These are phyloP conservation scores for Solanum chilense DNA, from an alignment of 257 asterid species.

Conservation along the genomic window DNA sequence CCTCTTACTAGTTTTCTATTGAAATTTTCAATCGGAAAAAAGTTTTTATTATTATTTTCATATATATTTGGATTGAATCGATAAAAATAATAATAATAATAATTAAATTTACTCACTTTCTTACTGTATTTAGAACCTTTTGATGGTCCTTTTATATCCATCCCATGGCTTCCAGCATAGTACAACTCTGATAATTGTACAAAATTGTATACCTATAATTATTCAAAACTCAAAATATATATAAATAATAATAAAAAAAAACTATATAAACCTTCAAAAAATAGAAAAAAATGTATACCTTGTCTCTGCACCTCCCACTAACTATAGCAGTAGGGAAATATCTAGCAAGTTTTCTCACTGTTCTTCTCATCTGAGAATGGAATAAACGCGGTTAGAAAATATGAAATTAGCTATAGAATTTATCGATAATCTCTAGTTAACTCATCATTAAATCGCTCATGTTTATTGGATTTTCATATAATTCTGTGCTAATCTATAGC, in stretches of 20 bases:
- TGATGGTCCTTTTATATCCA: slow-evolving; percentile 97
- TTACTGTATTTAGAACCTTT: slow-evolving; percentile 53
- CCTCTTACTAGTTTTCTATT: neutral
- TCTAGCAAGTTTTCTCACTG: slow-evolving; percentile 63
- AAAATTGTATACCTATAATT: slow-evolving; percentile 55
- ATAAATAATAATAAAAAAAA: neutral
- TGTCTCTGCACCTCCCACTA: slow-evolving; percentile 78
- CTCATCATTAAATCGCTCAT: neutral
- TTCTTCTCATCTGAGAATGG: slow-evolving; percentile 60
- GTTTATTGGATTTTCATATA: too few relatives aligned
- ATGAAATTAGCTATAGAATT: neutral
- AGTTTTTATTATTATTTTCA: too few relatives aligned
- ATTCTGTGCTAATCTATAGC: neutral
- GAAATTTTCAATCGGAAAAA: too few relatives aligned
- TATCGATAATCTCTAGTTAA: neutral
- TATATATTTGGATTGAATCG: neutral
- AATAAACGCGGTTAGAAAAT: neutral
- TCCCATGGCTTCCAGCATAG: slow-evolving; percentile 99
- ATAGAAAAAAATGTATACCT: slow-evolving; percentile 21
- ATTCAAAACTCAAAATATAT: neutral
- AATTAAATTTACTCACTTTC: slow-evolving; percentile 28
- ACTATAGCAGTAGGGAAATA: slow-evolving; percentile 80
- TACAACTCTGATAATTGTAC: slow-evolving; percentile 85
- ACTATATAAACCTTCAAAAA: neutral
- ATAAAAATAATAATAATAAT: too few relatives aligned